These are phyloP conservation scores for Penicillium roqueforti DNA, from an alignment of 495 filamentous ascomycete genomes.

Conservation along the genomic window DNA sequence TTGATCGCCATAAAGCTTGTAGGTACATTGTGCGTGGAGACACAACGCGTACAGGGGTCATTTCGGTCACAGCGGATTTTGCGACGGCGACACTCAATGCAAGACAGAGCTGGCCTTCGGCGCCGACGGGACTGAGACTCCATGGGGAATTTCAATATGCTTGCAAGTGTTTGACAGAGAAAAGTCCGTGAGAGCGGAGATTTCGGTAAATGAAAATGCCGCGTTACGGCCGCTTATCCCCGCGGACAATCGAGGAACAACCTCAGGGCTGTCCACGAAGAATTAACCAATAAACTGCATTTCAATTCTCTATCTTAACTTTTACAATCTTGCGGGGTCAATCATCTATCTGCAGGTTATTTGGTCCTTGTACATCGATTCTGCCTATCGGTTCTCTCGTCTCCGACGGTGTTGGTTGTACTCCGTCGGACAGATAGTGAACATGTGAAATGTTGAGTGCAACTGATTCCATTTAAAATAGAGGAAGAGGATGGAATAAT, in stretches of 20 bases:
- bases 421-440: not conserved
- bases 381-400: not conserved
- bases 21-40: too few relatives aligned
- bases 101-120: too few relatives aligned
- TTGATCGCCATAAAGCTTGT: too few relatives aligned
- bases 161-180: not conserved
- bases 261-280: not conserved
- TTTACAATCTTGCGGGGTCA: not conserved
- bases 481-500: not conserved
- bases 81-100: too few relatives aligned
- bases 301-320: not conserved
- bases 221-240: not conserved
- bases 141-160: too few relatives aligned
- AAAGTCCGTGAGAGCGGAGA: not conserved
- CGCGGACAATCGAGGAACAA: not conserved
- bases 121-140: not conserved
- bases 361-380: not conserved
- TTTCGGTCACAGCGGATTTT: too few relatives aligned
- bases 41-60: too few relatives aligned
- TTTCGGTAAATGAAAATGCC: not conserved
- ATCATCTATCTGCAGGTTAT: not conserved
- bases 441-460: not conserved
- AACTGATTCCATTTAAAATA: not conserved
- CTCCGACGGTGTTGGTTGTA: conserved; percentile 1
- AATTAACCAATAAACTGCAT: not conserved